Evolutionary conservation across 2,329 filamentous ascomycete genomes (phyloP).

Genomic region (Cryphonectria radicalis): DNA sequence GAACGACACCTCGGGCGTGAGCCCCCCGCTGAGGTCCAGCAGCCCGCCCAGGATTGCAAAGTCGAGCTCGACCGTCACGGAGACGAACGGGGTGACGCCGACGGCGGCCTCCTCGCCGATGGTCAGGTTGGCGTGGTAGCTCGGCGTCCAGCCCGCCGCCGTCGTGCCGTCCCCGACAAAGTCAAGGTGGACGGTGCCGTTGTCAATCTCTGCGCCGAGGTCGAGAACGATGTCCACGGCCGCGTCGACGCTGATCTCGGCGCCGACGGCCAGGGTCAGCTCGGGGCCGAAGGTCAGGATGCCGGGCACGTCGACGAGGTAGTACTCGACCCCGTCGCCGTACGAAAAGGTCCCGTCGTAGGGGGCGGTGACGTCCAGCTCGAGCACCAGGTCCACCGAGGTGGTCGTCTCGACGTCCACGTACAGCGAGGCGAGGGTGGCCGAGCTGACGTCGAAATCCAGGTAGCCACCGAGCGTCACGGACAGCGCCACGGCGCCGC

Average conservation of each 20-base stretch:
- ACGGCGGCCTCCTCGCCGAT: slow-evolving; percentile 32
- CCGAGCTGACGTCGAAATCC: slow-evolving; percentile 44
- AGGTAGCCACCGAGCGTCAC: slow-evolving; percentile 48
- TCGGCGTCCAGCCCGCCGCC: slow-evolving; percentile 31
- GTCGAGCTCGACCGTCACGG: slow-evolving; percentile 32
- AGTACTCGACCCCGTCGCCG: slow-evolving; percentile 44
- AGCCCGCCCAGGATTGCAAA: slow-evolving; percentile 35
- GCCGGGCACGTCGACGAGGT: slow-evolving; percentile 45
- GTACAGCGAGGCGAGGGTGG: slow-evolving; percentile 42
- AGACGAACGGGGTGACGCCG: slow-evolving; percentile 34
- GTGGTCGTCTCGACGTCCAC: slow-evolving; percentile 48
- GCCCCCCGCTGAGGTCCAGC: slow-evolving; percentile 35
- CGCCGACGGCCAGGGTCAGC: slow-evolving; percentile 44
- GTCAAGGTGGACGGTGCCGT: slow-evolving; percentile 36
- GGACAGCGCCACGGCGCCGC: slow-evolving; percentile 41
- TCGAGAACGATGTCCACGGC: slow-evolving; percentile 32
- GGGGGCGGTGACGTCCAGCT: slow-evolving; percentile 40
- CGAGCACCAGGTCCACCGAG: slow-evolving; percentile 42
- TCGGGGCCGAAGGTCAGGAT: slow-evolving; percentile 40
- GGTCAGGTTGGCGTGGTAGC: slow-evolving; percentile 29
- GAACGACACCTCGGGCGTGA: slow-evolving; percentile 36
- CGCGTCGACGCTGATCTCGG: slow-evolving; percentile 42
- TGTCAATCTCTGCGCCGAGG: slow-evolving; percentile 32
- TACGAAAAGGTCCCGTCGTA: slow-evolving; percentile 43
- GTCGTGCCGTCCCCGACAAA: slow-evolving; percentile 35